These are phyloP conservation scores for Cornus suecica DNA, from an alignment of 148 eudicot species.

Conservation along the genomic window DNA sequence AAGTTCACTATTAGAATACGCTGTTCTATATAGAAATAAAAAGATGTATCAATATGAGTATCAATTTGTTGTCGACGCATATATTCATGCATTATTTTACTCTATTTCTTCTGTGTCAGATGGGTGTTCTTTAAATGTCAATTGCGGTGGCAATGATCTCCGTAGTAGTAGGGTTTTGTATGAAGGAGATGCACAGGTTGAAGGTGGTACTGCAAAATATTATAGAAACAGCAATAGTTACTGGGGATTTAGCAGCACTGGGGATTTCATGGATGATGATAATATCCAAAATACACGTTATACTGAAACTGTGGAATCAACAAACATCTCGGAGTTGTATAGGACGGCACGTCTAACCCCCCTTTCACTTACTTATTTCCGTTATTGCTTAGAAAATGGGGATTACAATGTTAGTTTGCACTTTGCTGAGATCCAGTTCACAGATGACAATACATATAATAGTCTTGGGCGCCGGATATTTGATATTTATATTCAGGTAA, in stretches of 20 bases:
- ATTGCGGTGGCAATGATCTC: constrained; percentile 65
- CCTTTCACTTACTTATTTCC: constrained; percentile 60
- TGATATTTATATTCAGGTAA: constrained; percentile 79
- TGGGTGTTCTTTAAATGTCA: constrained; percentile 64
- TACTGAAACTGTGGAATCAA: constrained; percentile 11
- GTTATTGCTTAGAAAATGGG: constrained; percentile 70
- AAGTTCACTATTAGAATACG: not conserved
- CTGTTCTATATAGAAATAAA: not conserved
- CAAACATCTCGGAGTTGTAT: constrained; percentile 32
- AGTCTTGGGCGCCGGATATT: constrained; percentile 76
- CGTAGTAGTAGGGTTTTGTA: constrained; percentile 32
- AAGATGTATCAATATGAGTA: not conserved
- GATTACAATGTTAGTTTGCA: constrained; percentile 58
- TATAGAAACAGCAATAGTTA: constrained; percentile 19
- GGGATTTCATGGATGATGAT: constrained; percentile 68
- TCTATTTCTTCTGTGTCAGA: constrained; percentile 33
- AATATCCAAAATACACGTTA: constrained; percentile 32
- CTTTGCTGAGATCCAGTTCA: constrained; percentile 73
- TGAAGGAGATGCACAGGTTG: constrained; percentile 61
- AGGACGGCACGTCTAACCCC: constrained; percentile 64
- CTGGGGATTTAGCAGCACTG: constrained; percentile 83
- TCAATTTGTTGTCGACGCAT: not conserved
- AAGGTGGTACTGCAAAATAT: constrained; percentile 52
- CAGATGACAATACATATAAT: constrained; percentile 41
- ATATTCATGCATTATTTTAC: not conserved